These are phyloP conservation scores for Neonectria ditissima DNA, from an alignment of 2,329 filamentous ascomycete genomes.

Conservation along the genomic window DNA sequence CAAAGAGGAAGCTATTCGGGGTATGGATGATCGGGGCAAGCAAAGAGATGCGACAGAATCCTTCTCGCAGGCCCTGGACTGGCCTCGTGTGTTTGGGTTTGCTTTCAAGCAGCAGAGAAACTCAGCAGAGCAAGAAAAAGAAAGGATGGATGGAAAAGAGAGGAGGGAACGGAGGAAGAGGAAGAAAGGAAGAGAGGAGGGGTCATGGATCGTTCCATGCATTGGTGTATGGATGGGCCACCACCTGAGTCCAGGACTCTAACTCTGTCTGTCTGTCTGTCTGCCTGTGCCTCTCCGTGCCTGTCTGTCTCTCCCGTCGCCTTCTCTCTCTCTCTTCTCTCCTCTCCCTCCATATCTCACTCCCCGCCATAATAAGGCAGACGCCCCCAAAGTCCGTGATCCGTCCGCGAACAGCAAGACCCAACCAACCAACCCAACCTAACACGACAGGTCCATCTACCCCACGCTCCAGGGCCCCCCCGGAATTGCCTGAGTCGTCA, in stretches of 20 bases:
- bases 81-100: constrained; percentile 20
- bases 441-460: too few species aligned
- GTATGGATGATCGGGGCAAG: background rate
- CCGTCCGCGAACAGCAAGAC: background rate
- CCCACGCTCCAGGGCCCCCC: constrained; percentile 7
- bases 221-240: background rate
- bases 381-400: background rate
- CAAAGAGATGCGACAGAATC: constrained; percentile 15
- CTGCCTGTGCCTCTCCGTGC: too few species aligned
- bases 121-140: constrained; percentile 2
- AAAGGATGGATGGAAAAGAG: background rate
- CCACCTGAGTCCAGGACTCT: background rate
- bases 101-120: background rate
- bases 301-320: too few species aligned
- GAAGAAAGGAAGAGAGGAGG: constrained; percentile 18
- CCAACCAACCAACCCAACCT: background rate
- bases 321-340: background rate
- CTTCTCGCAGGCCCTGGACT: constrained; percentile 8
- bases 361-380: constrained; percentile 20
- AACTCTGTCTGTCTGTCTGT: background rate
- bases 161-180: constrained; percentile 5
- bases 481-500: constrained; percentile 11
- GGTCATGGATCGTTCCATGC: constrained; percentile 3
- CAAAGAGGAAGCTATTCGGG: background rate
- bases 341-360: too few species aligned